Conservation (phyloP, 768 basidiomycete genomes). For the Hysterangium stoloniferum region DNA sequence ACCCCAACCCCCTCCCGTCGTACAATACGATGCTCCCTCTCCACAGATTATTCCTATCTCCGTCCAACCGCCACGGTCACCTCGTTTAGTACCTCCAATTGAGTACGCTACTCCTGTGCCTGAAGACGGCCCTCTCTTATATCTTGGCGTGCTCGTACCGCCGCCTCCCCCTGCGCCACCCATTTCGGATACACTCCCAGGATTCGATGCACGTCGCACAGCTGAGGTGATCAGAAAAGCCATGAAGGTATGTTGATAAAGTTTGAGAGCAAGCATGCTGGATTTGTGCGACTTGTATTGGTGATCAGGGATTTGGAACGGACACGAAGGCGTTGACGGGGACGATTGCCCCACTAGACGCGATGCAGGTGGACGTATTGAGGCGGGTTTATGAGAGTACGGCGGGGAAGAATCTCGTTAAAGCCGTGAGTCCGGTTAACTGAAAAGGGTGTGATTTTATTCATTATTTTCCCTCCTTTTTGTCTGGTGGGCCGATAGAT, state of each 20-base stretch:
- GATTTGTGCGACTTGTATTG: neutral
- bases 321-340: slow-evolving; percentile 8
- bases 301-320: slow-evolving; percentile 7
- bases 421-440: slow-evolving; percentile 4
- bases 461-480: neutral
- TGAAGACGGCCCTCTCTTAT: neutral
- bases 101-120: neutral
- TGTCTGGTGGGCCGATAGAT: slow-evolving; percentile 4
- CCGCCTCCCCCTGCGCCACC: slow-evolving; percentile 7
- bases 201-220: slow-evolving; percentile 4
- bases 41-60: neutral
- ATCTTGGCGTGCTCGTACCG: slow-evolving; percentile 7
- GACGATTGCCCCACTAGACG: slow-evolving; percentile 6
- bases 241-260: neutral
- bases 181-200: slow-evolving; percentile 2
- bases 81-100: neutral
- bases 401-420: slow-evolving; percentile 4
- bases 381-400: slow-evolving; percentile 3
- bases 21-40: slow-evolving; percentile 2
- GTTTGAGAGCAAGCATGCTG: neutral
- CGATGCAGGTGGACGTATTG: slow-evolving; percentile 6
- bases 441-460: no score
- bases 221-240: slow-evolving; percentile 8
- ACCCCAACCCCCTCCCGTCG: neutral
- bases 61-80: neutral